phyloP scores from a whole-genome alignment of 2,329 filamentous ascomycete genomes.

The Diaporthe citri region DNA sequence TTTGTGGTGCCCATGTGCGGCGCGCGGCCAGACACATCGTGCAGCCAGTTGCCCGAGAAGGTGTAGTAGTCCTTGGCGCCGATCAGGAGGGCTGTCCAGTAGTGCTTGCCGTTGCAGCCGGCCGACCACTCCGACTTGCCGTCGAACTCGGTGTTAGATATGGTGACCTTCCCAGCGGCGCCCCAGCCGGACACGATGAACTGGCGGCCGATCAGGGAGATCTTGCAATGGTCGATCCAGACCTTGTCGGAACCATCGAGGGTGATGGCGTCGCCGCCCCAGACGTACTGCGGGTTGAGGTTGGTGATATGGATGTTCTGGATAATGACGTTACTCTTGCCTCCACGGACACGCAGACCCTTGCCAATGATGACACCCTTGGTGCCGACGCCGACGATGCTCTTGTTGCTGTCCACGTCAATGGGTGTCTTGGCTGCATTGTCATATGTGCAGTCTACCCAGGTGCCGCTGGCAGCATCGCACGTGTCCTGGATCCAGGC shows the following conservation, averaged over 20 bases:
- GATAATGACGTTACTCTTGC: constrained; percentile 69
- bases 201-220: constrained; percentile 70
- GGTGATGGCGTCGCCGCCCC: constrained; percentile 71
- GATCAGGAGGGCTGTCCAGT: constrained; percentile 70
- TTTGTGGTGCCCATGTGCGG: constrained; percentile 48
- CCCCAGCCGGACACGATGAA: constrained; percentile 69
- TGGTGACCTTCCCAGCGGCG: constrained; percentile 66
- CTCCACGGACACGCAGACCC: constrained; percentile 62
- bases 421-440: constrained; percentile 65
- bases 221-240: constrained; percentile 68
- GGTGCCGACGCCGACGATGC: constrained; percentile 64
- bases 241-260: constrained; percentile 59
- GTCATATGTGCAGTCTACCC: constrained; percentile 54
- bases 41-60: constrained; percentile 71
- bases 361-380: constrained; percentile 69
- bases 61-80: constrained; percentile 68
- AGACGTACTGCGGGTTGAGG: constrained; percentile 68
- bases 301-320: constrained; percentile 69
- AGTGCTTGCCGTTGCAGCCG: constrained; percentile 70
- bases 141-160: constrained; percentile 72
- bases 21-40: constrained; percentile 67
- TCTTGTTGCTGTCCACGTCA: constrained; percentile 69
- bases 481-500: constrained; percentile 72
- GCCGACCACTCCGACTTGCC: constrained; percentile 66
- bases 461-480: constrained; percentile 57